A percentile compares a stretch with the other conserved stretches of the same genome.
Evolutionary conservation across 306 rosid genomes (phyloP).

Genomic region (Medicago ruthenica): DNA sequence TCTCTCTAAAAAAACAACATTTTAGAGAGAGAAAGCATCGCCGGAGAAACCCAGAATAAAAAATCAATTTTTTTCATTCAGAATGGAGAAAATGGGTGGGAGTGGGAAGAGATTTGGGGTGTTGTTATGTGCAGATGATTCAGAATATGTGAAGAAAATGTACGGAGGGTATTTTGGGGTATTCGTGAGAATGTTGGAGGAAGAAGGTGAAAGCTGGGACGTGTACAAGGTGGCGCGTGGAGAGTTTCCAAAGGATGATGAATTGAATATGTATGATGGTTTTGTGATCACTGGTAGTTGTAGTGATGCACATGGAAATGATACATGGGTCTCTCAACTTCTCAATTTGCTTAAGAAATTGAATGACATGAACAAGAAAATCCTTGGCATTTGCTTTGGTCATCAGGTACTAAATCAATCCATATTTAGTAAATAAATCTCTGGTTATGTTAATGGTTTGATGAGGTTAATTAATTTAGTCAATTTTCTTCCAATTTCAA

Average conservation of each 20-base stretch:
- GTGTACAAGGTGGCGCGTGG: slow-evolving; percentile 68
- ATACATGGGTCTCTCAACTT: slow-evolving; percentile 71
- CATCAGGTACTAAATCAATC: slow-evolving; percentile 59
- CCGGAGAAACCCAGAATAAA: too few species aligned
- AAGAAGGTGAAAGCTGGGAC: slow-evolving; percentile 83
- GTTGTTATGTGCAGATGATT: slow-evolving; percentile 81
- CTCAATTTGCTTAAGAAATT: slow-evolving; percentile 56
- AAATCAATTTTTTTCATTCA: neutral
- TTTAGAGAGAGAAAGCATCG: slow-evolving; percentile 33
- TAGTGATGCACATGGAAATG: slow-evolving; percentile 80
- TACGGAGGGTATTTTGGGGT: slow-evolving; percentile 89
- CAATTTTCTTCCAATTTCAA: too few species aligned
- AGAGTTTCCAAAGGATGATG: slow-evolving; percentile 66
- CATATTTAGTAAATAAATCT: neutral
- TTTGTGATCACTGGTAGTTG: slow-evolving; percentile 88
- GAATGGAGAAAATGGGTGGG: slow-evolving; percentile 34
- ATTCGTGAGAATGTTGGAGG: slow-evolving; percentile 75
- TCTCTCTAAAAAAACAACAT: slow-evolving; percentile 27
- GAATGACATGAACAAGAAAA: slow-evolving; percentile 63
- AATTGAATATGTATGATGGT: slow-evolving; percentile 62
- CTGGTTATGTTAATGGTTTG: neutral
- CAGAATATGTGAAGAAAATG: slow-evolving; percentile 74
- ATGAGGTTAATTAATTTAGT: too few species aligned
- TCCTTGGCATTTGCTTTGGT: slow-evolving; percentile 91
- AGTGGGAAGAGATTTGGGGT: slow-evolving; percentile 62